Conservation (phyloP, 2,329 filamentous ascomycete genomes). For the Pseudocercospora fuligena region DNA sequence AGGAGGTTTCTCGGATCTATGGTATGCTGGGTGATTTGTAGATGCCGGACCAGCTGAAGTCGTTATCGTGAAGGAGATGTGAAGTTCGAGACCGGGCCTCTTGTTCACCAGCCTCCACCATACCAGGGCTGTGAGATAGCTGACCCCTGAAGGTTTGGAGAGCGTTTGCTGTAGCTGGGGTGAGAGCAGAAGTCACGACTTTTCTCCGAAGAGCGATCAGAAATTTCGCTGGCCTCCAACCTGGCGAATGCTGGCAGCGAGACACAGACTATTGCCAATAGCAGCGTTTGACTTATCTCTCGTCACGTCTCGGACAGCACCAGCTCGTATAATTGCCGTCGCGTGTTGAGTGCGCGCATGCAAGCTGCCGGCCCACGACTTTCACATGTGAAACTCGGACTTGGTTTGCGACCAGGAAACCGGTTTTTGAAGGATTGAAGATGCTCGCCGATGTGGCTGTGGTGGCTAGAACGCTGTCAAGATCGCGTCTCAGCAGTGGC, state of each 20-base stretch:
- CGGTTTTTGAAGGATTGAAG: constrained; percentile 3
- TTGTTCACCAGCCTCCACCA: neutral
- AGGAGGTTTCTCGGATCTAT: neutral
- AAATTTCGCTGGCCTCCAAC: neutral
- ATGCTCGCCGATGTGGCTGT: neutral
- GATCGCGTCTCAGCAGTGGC: neutral
- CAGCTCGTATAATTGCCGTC: neutral
- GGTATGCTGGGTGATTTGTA: neutral
- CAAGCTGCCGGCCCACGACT: neutral
- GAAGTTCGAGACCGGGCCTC: neutral
- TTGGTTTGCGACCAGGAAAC: constrained; percentile 5
- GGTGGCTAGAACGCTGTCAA: constrained; percentile 2
- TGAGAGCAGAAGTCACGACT: neutral
- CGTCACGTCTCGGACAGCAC: neutral
- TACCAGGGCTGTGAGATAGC: neutral
- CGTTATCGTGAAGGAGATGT: neutral
- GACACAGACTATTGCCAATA: constrained; percentile 1
- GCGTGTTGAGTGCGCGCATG: neutral
- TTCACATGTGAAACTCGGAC: neutral
- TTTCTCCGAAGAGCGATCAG: neutral
- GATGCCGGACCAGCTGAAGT: constrained; percentile 9
- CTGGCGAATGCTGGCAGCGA: neutral
- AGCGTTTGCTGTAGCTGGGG: neutral
- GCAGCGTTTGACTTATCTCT: neutral
- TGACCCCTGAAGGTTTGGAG: constrained; percentile 1